phyloP scores from a whole-genome alignment of 1,284 basidiomycete genomes.

The Rhodotorula sp. region DNA sequence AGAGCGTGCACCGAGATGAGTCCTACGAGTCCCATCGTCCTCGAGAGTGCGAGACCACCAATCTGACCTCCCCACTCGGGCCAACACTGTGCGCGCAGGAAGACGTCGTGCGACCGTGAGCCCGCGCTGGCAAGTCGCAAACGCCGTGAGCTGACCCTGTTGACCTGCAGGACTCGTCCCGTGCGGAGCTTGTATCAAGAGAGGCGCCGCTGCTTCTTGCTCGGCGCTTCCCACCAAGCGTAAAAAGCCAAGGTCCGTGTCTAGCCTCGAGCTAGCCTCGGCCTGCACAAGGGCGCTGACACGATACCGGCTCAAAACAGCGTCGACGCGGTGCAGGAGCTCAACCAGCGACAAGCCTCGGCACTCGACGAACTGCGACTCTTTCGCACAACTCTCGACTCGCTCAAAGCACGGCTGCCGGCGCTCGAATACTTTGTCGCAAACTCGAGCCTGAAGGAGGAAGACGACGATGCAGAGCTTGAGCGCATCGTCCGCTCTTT shows the following conservation, averaged over 20 bases:
- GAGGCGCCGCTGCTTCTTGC: constrained; percentile 12
- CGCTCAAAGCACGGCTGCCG: constrained; percentile 32
- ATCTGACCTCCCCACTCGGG: constrained; percentile 1
- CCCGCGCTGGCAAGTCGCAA: too few species aligned
- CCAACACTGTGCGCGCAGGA: not conserved
- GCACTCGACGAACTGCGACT: constrained; percentile 34
- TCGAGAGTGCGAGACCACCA: not conserved
- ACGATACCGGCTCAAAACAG: not conserved
- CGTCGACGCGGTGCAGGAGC: constrained; percentile 16
- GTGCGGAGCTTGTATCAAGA: constrained; percentile 30
- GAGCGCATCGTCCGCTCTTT: constrained; percentile 23
- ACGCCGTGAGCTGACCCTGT: not conserved
- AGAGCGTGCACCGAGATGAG: constrained; percentile 18
- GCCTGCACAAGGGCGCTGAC: too few species aligned
- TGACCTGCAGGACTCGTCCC: constrained; percentile 11
- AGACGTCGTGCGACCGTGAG: constrained; percentile 11
- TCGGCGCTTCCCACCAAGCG: constrained; percentile 17
- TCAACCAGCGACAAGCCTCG: constrained; percentile 20
- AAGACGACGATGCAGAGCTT: constrained; percentile 16
- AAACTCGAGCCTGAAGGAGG: constrained; percentile 10
- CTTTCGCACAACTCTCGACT: constrained; percentile 35
- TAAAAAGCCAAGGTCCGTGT: constrained; percentile 7
- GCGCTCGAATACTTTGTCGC: constrained; percentile 37
- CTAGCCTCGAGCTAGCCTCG: too few species aligned
- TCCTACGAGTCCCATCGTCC: not conserved